These are phyloP conservation scores for Blastocystis sp. DNA, from an alignment of 352 stramenopile species.

Conservation along the genomic window DNA sequence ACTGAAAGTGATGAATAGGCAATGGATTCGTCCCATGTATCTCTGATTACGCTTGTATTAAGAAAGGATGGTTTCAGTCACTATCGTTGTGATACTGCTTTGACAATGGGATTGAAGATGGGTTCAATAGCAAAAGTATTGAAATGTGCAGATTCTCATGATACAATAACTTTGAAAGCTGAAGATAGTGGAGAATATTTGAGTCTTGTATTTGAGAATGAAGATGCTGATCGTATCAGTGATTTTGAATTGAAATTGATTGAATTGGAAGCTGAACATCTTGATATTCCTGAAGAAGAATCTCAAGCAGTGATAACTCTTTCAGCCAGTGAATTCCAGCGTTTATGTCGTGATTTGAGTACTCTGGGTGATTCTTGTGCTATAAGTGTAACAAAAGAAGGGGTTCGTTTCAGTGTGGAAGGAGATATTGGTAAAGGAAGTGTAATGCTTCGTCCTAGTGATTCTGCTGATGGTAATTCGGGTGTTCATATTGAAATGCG, in stretches of 20 bases:
- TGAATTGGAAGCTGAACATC: constrained; percentile 96
- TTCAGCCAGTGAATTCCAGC: constrained; percentile 88
- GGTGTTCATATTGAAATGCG: constrained; percentile 94
- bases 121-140: constrained; percentile 97
- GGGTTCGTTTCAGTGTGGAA: constrained; percentile 91
- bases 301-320: constrained; percentile 85
- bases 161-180: constrained; percentile 95
- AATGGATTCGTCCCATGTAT: constrained; percentile 99
- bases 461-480: constrained; percentile 79
- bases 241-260: constrained; percentile 99
- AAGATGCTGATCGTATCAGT: constrained; percentile 85
- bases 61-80: constrained; percentile 74
- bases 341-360: constrained; percentile 95
- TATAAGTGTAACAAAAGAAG: constrained; percentile 92
- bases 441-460: constrained; percentile 85
- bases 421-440: constrained; percentile 94
- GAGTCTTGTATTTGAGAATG: constrained; percentile 95
- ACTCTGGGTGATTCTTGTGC: constrained; percentile 96
- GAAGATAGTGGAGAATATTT: constrained; percentile 91
- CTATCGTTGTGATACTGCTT: constrained; percentile 95
- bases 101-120: constrained; percentile 93
- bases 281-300: constrained; percentile 74
- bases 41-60: constrained; percentile 92
- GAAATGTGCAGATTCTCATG: constrained; percentile 96
- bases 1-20: constrained; percentile 77